A percentile compares a stretch with the other conserved stretches of the same genome.
Evolutionary conservation across 805 yeast genomes (phyloP).

Genomic region (Lipomyces spencermartinsiae): DNA sequence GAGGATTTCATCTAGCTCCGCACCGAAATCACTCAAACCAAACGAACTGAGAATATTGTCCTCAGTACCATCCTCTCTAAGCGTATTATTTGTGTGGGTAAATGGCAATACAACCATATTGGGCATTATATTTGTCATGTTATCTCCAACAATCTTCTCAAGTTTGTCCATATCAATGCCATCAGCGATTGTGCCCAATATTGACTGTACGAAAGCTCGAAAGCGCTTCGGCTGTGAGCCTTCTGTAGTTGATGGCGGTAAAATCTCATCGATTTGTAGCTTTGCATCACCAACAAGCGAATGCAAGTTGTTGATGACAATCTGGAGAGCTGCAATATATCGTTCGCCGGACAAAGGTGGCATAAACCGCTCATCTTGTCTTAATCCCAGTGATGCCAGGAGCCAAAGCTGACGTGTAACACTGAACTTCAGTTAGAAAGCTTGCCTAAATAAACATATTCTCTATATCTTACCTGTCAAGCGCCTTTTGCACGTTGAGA

Average conservation of each 20-base stretch:
- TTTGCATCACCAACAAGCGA: background rate
- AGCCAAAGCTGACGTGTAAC: slow-evolving; percentile 19
- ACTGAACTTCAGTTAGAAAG: background rate
- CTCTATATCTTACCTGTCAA: background rate
- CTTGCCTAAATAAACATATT: background rate
- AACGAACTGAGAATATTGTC: slow-evolving; percentile 1
- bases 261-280: background rate
- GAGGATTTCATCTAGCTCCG: background rate
- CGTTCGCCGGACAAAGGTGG: slow-evolving; percentile 12
- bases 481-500: background rate
- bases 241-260: background rate
- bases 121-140: slow-evolving; percentile 7
- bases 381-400: slow-evolving; percentile 9
- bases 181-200: slow-evolving; percentile 1
- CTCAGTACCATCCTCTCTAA: slow-evolving; percentile 4
- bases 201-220: background rate
- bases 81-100: background rate
- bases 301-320: slow-evolving; percentile 1
- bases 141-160: slow-evolving; percentile 4
- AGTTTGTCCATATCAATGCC: slow-evolving; percentile 8
- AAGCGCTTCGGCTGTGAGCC: background rate
- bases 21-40: slow-evolving; percentile 3
- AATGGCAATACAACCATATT: slow-evolving; percentile 6
- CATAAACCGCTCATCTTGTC: slow-evolving; percentile 8
- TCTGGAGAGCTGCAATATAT: slow-evolving; percentile 1